Base-by-base conservation (phyloP, 164 flowering plant species). In the Annona cherimola region DNA sequence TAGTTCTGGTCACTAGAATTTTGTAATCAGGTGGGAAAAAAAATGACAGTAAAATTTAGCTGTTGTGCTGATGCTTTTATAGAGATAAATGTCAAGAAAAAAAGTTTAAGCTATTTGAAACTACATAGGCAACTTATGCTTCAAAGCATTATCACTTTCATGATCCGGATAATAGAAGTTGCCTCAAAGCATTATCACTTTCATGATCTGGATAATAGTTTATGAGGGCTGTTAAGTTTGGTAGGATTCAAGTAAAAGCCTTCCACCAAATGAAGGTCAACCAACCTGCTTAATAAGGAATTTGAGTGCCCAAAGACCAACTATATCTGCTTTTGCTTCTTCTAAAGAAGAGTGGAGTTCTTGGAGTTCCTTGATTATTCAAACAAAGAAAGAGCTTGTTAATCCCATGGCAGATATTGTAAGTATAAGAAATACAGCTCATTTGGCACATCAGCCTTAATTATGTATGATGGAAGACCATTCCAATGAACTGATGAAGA, bases 321-420 rank as follows among this genome's bases (percentile, higher is more conserved):
- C 97, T 63, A 94, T 92, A 81, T 94, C 99, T 63, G 99, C 99
- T 80, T 94, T 94, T 82, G 97, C 99, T 81, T 94, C 99, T 80
- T 94, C 99, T 74, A 94, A 42, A 71, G 97, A 86, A 12, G 99
- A 94, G 80, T 92, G 90, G 74, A 94, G 88, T 81, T 94, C 99
- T 87, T 94, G 91, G 71, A 94, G 90, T 79, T 90, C 95, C 98
- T 94, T 80, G 9, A 75, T 67, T 75, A 75, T 46, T 71, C 67
- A 68, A 71, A 40, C 57, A 78, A 77, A 18, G 42, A 40, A 42
- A 43, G 50, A 67, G 74, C 42, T 26, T 18, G 64, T 50, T 54
- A 73, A 50, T 45, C 39, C n/a, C 40, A 78, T 71, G 5, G 1
- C 4, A 61, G 41, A 46, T 18, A 39, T 40, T 18, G 41, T 6